phyloP scores from a whole-genome alignment of 1,284 basidiomycete species.

The Sparassis latifolia region DNA sequence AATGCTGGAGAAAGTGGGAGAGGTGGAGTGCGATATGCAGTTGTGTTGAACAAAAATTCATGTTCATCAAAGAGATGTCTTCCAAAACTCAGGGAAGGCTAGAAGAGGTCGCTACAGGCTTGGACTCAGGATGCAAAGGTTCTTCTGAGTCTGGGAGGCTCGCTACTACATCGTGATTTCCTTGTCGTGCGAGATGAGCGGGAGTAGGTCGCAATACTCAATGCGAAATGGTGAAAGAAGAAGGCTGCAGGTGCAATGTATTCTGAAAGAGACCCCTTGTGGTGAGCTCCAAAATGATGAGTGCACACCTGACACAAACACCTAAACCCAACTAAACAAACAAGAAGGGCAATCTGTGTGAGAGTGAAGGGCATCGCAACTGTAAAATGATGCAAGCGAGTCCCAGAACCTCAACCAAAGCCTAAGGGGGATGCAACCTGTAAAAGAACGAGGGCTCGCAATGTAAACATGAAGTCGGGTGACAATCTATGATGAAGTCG shows the following conservation, averaged over 20 bases:
- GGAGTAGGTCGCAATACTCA: no score
- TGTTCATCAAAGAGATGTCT: background rate
- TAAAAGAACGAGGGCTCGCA: no score
- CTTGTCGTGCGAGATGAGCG: background rate
- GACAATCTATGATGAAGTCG: no score
- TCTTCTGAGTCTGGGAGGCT: background rate
- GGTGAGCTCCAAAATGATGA: constrained; percentile 7
- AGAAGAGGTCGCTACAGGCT: background rate
- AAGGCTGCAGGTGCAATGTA: background rate
- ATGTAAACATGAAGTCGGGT: no score
- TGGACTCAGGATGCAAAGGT: background rate
- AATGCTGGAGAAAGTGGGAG: background rate
- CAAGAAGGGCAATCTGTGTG: no score
- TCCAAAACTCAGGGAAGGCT: background rate
- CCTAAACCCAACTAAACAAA: no score
- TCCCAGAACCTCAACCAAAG: no score
- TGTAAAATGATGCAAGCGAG: no score
- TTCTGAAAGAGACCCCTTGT: constrained; percentile 4
- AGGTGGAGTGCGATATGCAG: no score
- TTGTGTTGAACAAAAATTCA: no score
- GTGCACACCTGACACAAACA: background rate
- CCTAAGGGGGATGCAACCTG: no score
- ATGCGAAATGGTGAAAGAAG: constrained; percentile 3
- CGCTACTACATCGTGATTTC: background rate
- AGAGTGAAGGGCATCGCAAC: no score